These are phyloP conservation scores for Didymella segeticola DNA, from an alignment of 2,329 filamentous ascomycete genomes.

Conservation along the genomic window DNA sequence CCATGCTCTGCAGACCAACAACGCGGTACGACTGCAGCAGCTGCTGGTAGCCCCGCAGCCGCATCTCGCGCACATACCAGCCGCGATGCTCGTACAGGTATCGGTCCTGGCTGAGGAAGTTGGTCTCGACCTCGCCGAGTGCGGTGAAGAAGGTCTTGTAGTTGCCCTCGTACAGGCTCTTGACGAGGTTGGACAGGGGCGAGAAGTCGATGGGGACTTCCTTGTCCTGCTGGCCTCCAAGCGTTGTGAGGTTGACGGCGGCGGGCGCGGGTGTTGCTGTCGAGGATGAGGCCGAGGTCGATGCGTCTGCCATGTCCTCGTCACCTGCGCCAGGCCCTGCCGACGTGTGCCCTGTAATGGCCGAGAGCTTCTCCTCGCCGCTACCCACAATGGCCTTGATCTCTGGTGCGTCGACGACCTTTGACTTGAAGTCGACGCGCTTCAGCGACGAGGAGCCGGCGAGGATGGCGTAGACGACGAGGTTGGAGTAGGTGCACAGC, in stretches of 20 bases:
- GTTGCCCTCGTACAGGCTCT: constrained; percentile 89
- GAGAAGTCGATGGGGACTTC: constrained; percentile 89
- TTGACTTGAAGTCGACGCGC: constrained; percentile 97
- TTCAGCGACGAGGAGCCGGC: constrained; percentile 94
- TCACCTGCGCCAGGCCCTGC: constrained; percentile 79
- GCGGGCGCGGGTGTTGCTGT: constrained; percentile 64
- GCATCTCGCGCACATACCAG: constrained; percentile 99
- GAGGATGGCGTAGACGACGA: constrained; percentile 95
- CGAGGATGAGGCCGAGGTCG: constrained; percentile 55
- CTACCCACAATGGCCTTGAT: constrained; percentile 96
- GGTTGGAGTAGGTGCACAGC: constrained; percentile 92
- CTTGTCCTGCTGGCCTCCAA: constrained; percentile 79
- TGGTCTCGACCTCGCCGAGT: constrained; percentile 87
- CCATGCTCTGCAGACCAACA: constrained; percentile 97
- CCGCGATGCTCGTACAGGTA: constrained; percentile 94
- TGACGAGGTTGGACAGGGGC: constrained; percentile 84
- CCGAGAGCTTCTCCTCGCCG: constrained; percentile 84
- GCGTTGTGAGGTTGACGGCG: constrained; percentile 85
- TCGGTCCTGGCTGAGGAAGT: constrained; percentile 91
- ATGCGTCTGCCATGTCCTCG: constrained; percentile 72
- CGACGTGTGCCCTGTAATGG: constrained; percentile 79
- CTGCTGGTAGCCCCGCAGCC: constrained; percentile 94
- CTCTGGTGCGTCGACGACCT: constrained; percentile 97
- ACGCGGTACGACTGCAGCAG: constrained; percentile 96
- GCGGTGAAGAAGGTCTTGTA: constrained; percentile 95